Conservation (phyloP, 495 filamentous ascomycete genomes). For the Cercophora sp. region DNA sequence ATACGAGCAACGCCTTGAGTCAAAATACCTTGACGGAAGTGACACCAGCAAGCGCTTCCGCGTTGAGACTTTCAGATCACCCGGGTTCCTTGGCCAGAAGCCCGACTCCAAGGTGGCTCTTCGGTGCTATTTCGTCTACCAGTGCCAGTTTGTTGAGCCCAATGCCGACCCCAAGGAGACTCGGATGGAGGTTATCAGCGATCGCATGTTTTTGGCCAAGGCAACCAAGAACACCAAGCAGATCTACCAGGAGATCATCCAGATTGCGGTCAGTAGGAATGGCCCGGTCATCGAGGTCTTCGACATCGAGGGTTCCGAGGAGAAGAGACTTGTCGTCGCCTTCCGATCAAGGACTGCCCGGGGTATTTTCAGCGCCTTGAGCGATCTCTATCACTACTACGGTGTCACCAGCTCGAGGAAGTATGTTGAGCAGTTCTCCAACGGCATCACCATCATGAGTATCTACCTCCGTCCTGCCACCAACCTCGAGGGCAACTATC, state of each 20-base stretch:
- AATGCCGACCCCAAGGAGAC: conserved; percentile 76
- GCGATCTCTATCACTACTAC: conserved; percentile 97
- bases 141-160: conserved; percentile 77
- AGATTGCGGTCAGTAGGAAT: conserved; percentile 71
- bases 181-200: conserved; percentile 83
- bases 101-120: conserved; percentile 66
- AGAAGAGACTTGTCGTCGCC: conserved; percentile 90
- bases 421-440: conserved; percentile 98
- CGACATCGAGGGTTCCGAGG: conserved; percentile 83
- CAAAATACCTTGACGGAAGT: conserved; percentile 82
- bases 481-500: conserved; percentile 44
- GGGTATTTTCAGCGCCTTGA: conserved; percentile 91
- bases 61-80: conserved; percentile 95
- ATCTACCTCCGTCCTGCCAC: conserved; percentile 77
- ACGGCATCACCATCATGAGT: conserved; percentile 94
- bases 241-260: conserved; percentile 90
- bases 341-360: conserved; percentile 89
- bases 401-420: conserved; percentile 93
- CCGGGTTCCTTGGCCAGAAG: conserved; percentile 56
- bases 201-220: conserved; percentile 91
- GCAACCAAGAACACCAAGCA: conserved; percentile 92
- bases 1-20: conserved; percentile 90
- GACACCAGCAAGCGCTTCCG: conserved; percentile 67
- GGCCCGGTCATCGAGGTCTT: conserved; percentile 97
- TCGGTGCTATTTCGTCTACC: conserved; percentile 97